Percentiles rank a stretch among this genome's conserved stretches.
phyloP scores from a whole-genome alignment of 2,329 filamentous ascomycete genomes.

The Colletotrichum eremochloae region DNA sequence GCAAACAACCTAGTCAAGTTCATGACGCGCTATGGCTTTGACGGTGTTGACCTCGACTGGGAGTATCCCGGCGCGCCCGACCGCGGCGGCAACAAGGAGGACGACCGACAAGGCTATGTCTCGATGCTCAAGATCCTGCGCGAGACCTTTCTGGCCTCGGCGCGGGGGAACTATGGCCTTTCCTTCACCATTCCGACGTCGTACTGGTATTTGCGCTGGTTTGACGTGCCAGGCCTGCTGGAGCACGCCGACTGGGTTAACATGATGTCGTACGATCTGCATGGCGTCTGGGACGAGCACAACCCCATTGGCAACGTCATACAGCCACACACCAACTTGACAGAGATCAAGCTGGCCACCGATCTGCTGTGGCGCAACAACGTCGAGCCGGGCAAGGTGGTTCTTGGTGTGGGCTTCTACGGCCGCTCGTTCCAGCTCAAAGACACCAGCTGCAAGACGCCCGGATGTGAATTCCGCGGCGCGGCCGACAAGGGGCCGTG shows the following conservation, averaged over 20 bases:
- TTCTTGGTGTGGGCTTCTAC: constrained; percentile 44
- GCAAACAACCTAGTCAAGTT: constrained; percentile 6
- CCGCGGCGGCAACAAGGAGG: constrained; percentile 52
- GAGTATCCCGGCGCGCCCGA: constrained; percentile 57
- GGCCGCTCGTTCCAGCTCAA: constrained; percentile 21
- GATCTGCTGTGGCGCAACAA: constrained; percentile 33
- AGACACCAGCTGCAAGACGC: constrained; percentile 35
- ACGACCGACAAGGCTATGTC: constrained; percentile 51
- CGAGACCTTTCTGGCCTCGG: constrained; percentile 9
- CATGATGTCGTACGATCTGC: constrained; percentile 44
- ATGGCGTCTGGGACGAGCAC: constrained; percentile 48
- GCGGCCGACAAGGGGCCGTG: constrained; percentile 42
- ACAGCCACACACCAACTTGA: constrained; percentile 29
- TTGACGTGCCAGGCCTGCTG: constrained; percentile 45
- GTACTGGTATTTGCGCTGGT: constrained; percentile 50
- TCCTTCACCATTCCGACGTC: constrained; percentile 47
- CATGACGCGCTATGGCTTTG: constrained; percentile 5
- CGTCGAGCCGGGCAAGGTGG: constrained; percentile 55
- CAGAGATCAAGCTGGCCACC: constrained; percentile 25
- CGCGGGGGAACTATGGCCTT: constrained; percentile 46
- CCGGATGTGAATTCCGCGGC: constrained; percentile 41
- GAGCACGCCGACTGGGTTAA: constrained; percentile 56
- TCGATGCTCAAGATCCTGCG: constrained; percentile 42
- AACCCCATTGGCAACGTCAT: constrained; percentile 20
- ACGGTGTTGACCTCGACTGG: constrained; percentile 58